Conservation (phyloP, 1,284 basidiomycete species). For the Xanthoconium separans region DNA sequence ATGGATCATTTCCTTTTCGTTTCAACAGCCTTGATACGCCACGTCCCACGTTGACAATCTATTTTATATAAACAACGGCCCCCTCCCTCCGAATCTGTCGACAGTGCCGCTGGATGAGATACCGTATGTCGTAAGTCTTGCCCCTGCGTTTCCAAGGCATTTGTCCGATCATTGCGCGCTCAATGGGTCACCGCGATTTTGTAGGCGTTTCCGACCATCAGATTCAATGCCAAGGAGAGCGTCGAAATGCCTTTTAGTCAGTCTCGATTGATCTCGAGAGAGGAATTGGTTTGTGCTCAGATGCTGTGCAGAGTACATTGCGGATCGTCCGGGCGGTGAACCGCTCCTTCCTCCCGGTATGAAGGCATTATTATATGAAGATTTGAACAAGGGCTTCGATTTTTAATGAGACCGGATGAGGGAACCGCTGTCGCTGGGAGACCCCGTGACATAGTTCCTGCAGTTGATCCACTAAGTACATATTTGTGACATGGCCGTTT, state of each 20-base stretch:
- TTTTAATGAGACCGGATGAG: constrained; percentile 11
- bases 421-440: not conserved
- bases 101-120: constrained; percentile 57
- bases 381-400: constrained; percentile 86
- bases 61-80: not conserved
- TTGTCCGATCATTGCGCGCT: not conserved
- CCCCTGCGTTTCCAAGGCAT: too few species aligned
- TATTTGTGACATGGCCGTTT: not conserved
- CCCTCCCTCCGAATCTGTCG: not conserved
- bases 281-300: not conserved
- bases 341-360: constrained; percentile 89
- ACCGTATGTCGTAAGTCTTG: constrained; percentile 58
- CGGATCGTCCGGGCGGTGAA: constrained; percentile 39
- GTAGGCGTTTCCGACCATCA: constrained; percentile 85
- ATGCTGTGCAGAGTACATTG: constrained; percentile 58
- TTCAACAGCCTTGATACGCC: not conserved
- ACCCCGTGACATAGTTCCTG: too few species aligned
- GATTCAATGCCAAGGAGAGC: constrained; percentile 78
- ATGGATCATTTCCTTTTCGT: not conserved
- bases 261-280: constrained; percentile 31
- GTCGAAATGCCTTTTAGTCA: constrained; percentile 94
- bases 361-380: constrained; percentile 79
- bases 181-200: not conserved
- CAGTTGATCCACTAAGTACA: too few species aligned
- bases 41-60: not conserved